A percentile compares a stretch with the other conserved stretches of the same genome.
Conservation (phyloP, 305 asterid genomes). For the Fraxinus floribunda region DNA sequence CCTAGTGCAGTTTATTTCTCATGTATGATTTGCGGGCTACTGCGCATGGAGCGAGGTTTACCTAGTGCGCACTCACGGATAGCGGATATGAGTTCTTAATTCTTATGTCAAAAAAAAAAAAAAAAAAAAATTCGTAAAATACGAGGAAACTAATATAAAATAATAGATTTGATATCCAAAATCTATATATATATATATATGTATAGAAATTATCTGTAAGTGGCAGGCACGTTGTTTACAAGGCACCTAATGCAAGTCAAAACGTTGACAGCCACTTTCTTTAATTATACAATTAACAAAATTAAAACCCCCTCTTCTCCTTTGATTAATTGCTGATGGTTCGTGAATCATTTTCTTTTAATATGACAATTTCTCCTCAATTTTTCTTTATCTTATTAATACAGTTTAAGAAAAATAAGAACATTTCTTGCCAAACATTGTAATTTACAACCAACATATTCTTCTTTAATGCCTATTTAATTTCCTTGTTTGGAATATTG, state of each 20-base stretch:
- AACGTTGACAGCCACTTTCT: background rate
- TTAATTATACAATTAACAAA: background rate
- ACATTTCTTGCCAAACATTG: background rate
- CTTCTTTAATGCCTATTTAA: background rate
- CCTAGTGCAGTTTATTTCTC: no score
- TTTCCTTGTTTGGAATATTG: background rate
- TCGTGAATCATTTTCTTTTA: background rate
- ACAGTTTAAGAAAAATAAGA: background rate
- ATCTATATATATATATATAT: background rate
- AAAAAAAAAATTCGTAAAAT: background rate
- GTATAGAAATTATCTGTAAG: background rate
- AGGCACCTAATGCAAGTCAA: conserved; percentile 9
- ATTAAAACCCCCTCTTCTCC: background rate
- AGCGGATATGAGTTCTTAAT: no score
- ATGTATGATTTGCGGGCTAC: no score
- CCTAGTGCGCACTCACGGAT: no score
- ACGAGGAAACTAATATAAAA: background rate
- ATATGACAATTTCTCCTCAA: background rate
- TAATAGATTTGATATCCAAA: background rate
- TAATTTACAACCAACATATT: background rate
- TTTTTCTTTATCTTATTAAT: background rate
- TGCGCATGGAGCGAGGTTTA: no score
- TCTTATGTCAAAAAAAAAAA: no score
- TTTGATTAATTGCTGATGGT: background rate
- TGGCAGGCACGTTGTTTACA: conserved; percentile 19